These are phyloP conservation scores for Nakazawaea ishiwadae DNA, from an alignment of 805 yeast species.

Conservation along the genomic window DNA sequence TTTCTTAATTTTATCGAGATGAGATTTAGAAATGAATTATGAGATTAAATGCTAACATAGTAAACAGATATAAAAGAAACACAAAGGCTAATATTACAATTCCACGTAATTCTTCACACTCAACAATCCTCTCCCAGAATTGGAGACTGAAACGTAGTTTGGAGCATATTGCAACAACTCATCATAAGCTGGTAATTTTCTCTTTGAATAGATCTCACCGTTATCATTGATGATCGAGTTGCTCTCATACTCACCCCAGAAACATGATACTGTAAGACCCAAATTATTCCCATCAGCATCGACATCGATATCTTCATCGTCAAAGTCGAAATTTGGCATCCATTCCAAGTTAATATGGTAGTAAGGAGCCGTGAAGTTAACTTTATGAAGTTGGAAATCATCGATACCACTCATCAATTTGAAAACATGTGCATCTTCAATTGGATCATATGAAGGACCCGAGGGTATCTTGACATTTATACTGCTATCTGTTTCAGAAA, in stretches of 20 bases:
- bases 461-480: conserved; percentile 29
- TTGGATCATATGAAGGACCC: conserved; percentile 37
- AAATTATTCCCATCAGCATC: conserved; percentile 35
- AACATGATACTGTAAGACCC: conserved; percentile 60
- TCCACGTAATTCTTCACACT: conserved; percentile 47
- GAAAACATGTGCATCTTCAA: conserved; percentile 31
- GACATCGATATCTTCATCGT: conserved; percentile 34
- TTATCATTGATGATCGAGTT: conserved; percentile 33
- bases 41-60: too few relatives aligned
- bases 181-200: conserved; percentile 63
- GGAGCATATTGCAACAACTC: conserved; percentile 72
- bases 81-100: conserved; percentile 24
- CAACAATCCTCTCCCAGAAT: conserved; percentile 64
- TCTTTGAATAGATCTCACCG: conserved; percentile 29
- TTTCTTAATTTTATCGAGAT: not conserved
- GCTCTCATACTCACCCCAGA: conserved; percentile 70
- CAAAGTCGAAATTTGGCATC: conserved; percentile 47
- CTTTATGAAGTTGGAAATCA: conserved; percentile 57
- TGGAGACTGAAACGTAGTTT: conserved; percentile 57
- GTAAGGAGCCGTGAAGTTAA: conserved; percentile 47
- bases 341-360: conserved; percentile 70
- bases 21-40: too few relatives aligned
- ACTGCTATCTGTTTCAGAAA: not conserved
- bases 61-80: too few relatives aligned
- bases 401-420: conserved; percentile 62